Evolutionary conservation across 2,329 filamentous ascomycete species (phyloP), one percentile per base, ranked within the genome.

Genomic region (Ramichloridium luteum): DNA sequence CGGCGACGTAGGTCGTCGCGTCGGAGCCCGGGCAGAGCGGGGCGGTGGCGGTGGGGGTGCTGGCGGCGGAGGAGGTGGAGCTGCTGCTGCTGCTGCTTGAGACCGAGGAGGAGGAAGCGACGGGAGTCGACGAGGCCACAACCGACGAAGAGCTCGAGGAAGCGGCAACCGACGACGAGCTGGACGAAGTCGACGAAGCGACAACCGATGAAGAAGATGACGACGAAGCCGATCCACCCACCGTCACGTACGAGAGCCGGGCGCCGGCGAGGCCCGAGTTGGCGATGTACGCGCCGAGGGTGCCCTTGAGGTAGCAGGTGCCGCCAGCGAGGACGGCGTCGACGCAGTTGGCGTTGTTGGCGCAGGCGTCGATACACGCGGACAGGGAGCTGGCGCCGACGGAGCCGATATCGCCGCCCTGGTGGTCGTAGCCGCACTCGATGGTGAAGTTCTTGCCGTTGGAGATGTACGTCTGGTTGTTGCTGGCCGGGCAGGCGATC

Each of bases 391-490:
- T 37, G n/a, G 45, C 48, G 18, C 32, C 34, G 4, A 43, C 30
- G 16, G 37, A 37, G 9, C 33, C 32, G 27, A 55, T 34, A 35
- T 56, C 51, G 11, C 49, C 47, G 12, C 47, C 50, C 11, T 30
- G 13, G 33, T 51, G 48, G 33, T 56, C 53, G 30, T 49, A 47
- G 22, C 47, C 47, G 28, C 53, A 56, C 31, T 44, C 43, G 12
- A 46, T 36, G 13, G 38, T 11, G 34, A 43, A 46, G 3, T 36
- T 32, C 6, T 27, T 14, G n/a, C 39, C 37, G 27, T 43, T 44
- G n/a, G 38, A 39, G 14, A 39, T 25, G 28, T 38, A 35, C 13
- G 36, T 41, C 6, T 36, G 43, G 31, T 30, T 37, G 20, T 49
- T 40, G 12, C 39, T 34, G 27, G 13, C 31, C 2, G 47, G 47